phyloP scores from a whole-genome alignment of 331 rosid genomes.

The Quercus phellos region DNA sequence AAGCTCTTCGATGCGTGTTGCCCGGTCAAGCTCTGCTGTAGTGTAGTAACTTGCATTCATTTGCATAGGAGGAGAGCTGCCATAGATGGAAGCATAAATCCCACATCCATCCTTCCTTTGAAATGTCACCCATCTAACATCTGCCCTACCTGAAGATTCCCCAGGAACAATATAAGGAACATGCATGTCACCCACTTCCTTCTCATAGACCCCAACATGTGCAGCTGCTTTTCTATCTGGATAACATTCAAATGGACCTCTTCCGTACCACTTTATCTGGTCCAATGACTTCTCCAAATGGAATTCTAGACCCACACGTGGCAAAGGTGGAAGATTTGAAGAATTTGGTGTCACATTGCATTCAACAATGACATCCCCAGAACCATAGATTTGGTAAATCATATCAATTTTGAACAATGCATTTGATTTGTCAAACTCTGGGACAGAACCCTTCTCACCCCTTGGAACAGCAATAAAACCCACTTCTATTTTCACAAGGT shows the following conservation, averaged over 20 bases:
- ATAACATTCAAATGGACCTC: conserved; percentile 96
- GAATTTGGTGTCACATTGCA: conserved; percentile 58
- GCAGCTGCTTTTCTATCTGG: conserved; percentile 92
- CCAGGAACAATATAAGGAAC: conserved; percentile 90
- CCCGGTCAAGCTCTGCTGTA: conserved; percentile 70
- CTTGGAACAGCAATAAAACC: conserved; percentile 53
- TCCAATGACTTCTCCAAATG: conserved; percentile 63
- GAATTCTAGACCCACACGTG: conserved; percentile 80
- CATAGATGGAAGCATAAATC: conserved; percentile 75
- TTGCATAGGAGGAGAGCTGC: conserved; percentile 82
- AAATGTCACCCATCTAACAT: conserved; percentile 88
- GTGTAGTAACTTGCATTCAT: conserved; percentile 81
- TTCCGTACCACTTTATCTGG: conserved; percentile 74
- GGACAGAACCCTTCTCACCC: conserved; percentile 24
- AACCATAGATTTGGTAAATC: conserved; percentile 54
- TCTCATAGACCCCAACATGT: conserved; percentile 62
- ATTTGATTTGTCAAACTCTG: conserved; percentile 29
- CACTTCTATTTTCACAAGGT: conserved; percentile 36
- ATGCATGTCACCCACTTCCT: conserved; percentile 64
- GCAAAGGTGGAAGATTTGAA: conserved; percentile 78
- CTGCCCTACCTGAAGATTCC: conserved; percentile 88
- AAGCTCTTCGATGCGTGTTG: conserved; percentile 65
- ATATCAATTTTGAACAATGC: conserved; percentile 45
- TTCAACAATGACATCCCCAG: conserved; percentile 73
- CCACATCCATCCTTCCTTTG: conserved; percentile 66